Evolutionary conservation across 2,329 filamentous ascomycete genomes (phyloP), one percentile per base, ranked within the genome.

Genomic region (Xylaria sp.): DNA sequence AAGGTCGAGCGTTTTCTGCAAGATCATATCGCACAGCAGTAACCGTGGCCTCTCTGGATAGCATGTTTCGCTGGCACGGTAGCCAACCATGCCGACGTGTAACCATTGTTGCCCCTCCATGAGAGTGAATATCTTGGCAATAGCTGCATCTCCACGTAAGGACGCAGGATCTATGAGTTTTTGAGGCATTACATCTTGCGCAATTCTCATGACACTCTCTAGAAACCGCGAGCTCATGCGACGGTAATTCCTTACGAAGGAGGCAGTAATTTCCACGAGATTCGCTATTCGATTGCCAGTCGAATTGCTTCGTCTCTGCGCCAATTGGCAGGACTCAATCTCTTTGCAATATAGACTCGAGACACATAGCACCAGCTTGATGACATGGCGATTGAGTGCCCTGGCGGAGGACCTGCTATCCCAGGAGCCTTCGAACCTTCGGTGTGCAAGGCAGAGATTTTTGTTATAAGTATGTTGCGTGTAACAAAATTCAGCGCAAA

Each of bases 221-320:
- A 57, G 50, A 55, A 46, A 57, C 59, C 57, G 60, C 58, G 60
- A 60, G 30, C 46, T 55, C 50, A 25, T 68, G 59, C 53, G 45
- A 43, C 57, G 50, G 60, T 64, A 85, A 69, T 84, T 84, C n/a
- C 70, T 72, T 1, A 79, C 76, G 66, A 86, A 87, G 77, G 86
- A 88, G 48, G 86, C 84, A 0, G 86, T 67, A 0, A 87, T 77
- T 74, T 87, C 87, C 69, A 86, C 81, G 12, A 86, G 85, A 69
- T 88, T 88, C 18, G 70, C 75, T 5, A 78, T 68, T 0, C 83
- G 81, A 58, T 86, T 82, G 0, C 79, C 77, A 56, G 85, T 79
- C 0, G 83, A 84, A 2, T 70, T 77, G 2, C 83, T 77, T 7
- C 87, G 74, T 0, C 81, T 76, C 0, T 73, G 69, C 30, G 86